phyloP scores from a whole-genome alignment of 331 rosid genomes.

The Cydonia oblonga region DNA sequence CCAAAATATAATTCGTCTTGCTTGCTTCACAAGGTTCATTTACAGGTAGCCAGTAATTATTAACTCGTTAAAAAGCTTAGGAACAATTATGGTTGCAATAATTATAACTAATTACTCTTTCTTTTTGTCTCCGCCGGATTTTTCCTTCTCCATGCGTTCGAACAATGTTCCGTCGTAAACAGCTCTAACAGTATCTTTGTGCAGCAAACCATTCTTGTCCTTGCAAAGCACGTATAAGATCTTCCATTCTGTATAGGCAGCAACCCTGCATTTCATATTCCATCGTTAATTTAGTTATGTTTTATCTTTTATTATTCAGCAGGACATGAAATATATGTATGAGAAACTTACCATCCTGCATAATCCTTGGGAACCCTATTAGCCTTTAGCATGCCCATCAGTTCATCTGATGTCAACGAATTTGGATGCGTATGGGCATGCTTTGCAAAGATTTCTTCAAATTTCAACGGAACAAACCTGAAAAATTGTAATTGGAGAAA shows the following conservation, averaged over 20 bases:
- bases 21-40: not conserved
- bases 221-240: constrained; percentile 52
- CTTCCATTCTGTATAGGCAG: constrained; percentile 53
- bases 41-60: not conserved
- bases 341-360: constrained; percentile 48
- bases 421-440: no score
- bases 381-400: constrained; percentile 24
- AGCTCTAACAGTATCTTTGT: constrained; percentile 43
- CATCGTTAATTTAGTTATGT: not conserved
- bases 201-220: constrained; percentile 62
- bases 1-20: not conserved
- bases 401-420: no score
- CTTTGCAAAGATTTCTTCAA: no score
- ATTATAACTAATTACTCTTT: constrained; percentile 18
- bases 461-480: no score
- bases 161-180: constrained; percentile 84
- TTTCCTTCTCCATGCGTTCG: constrained; percentile 43
- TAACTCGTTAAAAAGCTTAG: not conserved
- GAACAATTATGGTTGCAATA: not conserved
- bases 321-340: not conserved
- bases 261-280: constrained; percentile 29
- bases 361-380: constrained; percentile 53
- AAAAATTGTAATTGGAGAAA: no score
- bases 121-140: constrained; percentile 5
- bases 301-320: not conserved